Conservation (phyloP, 2,329 filamentous ascomycete genomes). For the Epichloe gansuensis region DNA sequence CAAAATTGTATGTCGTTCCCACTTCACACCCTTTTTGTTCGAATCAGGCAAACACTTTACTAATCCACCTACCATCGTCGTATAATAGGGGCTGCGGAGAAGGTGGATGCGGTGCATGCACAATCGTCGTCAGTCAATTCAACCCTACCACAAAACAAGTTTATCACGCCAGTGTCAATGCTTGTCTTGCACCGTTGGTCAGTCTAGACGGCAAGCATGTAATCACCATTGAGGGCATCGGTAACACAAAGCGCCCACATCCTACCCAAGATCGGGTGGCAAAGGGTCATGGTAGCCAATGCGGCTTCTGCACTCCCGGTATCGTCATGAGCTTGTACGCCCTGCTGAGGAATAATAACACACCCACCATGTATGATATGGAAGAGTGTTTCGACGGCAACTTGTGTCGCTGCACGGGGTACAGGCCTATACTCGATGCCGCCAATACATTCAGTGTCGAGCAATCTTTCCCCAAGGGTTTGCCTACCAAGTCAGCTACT, state of each 20-base stretch:
- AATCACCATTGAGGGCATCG: constrained; percentile 94
- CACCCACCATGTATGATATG: constrained; percentile 67
- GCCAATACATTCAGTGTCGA: constrained; percentile 73
- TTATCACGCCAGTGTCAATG: constrained; percentile 95
- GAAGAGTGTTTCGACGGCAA: constrained; percentile 98
- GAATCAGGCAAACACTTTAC: not conserved
- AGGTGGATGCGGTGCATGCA: constrained; percentile 92
- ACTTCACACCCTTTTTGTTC: not conserved
- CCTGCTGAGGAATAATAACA: constrained; percentile 70
- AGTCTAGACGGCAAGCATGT: constrained; percentile 97
- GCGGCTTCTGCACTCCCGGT: constrained; percentile 87
- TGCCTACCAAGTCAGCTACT: not conserved
- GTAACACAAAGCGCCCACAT: constrained; percentile 75
- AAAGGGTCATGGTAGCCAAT: constrained; percentile 85
- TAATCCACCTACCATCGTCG: not conserved
- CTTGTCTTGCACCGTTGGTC: constrained; percentile 82
- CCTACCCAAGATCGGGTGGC: constrained; percentile 85
- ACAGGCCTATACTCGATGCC: constrained; percentile 85
- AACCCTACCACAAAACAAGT: constrained; percentile 88
- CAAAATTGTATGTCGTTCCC: constrained; percentile 54
- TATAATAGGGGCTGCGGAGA: constrained; percentile 69
- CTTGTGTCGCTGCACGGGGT: constrained; percentile 88
- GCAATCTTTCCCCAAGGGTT: constrained; percentile 20
- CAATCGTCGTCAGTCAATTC: constrained; percentile 84
- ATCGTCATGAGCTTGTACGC: constrained; percentile 98